A percentile compares a stretch with the other conserved stretches of the same genome.
Conservation (phyloP, 352 stramenopile genomes). For the Globisporangium lucens region DNA sequence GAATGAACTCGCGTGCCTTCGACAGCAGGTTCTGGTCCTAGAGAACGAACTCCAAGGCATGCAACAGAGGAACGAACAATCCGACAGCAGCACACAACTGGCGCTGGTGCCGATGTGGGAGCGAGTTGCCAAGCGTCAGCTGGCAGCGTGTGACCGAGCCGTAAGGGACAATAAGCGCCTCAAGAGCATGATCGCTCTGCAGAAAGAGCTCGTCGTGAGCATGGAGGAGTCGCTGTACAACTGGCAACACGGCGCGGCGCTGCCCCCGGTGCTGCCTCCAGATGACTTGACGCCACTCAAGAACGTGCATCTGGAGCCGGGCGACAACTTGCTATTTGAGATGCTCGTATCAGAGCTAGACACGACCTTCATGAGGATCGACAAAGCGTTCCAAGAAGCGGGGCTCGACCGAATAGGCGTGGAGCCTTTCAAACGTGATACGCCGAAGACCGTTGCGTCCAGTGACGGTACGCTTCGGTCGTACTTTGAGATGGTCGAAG, state of each 20-base stretch:
- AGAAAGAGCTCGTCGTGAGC: slow-evolving; percentile 3
- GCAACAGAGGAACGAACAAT: background rate
- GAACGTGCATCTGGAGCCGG: slow-evolving; percentile 5
- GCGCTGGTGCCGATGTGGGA: slow-evolving; percentile 1
- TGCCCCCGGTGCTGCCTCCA: background rate
- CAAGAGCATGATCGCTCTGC: slow-evolving; percentile 7
- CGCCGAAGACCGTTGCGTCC: background rate
- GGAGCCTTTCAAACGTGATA: background rate
- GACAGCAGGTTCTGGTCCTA: slow-evolving; percentile 19
- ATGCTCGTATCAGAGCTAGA: slow-evolving; percentile 16
- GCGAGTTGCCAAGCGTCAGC: slow-evolving; percentile 16
- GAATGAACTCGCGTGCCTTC: slow-evolving; percentile 22
- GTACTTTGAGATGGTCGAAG: slow-evolving; percentile 12
- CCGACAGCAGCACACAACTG: background rate
- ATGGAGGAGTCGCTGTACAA: slow-evolving; percentile 15
- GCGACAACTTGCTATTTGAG: slow-evolving; percentile 15
- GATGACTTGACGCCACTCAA: background rate
- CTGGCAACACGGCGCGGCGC: background rate
- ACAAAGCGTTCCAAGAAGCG: slow-evolving; percentile 2
- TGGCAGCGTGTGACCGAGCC: background rate
- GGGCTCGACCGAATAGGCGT: background rate
- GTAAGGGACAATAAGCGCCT: slow-evolving; percentile 13
- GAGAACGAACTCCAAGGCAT: slow-evolving; percentile 17
- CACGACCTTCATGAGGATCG: slow-evolving; percentile 1
- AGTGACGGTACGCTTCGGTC: background rate